These are phyloP conservation scores for Colletotrichum sidae DNA, from an alignment of 2,329 filamentous ascomycete genomes.

Conservation along the genomic window DNA sequence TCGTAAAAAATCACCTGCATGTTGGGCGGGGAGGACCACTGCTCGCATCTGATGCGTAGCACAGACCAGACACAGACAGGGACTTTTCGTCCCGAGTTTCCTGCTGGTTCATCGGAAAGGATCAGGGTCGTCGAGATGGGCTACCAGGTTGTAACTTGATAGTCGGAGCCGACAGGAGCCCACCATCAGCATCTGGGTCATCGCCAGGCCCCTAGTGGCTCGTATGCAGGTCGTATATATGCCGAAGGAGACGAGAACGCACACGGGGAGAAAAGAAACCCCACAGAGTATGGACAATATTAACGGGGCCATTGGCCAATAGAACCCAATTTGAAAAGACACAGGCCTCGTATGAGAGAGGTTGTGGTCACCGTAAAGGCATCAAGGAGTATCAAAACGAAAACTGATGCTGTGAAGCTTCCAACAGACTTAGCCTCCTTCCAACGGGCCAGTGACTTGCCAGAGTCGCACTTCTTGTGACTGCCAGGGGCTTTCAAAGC, in stretches of 20 bases:
- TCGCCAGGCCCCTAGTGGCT: conserved; percentile 5
- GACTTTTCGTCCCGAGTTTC: neutral
- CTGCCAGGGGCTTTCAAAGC: no score
- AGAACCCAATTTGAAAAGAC: conserved; percentile 3
- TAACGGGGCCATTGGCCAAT: neutral
- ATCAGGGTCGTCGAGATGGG: neutral
- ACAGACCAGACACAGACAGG: neutral
- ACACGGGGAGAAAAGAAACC: conserved; percentile 24
- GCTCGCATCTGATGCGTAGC: conserved; percentile 3
- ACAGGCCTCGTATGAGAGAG: neutral
- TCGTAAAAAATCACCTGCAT: neutral
- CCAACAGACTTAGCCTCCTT: no score
- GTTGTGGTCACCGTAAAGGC: no score
- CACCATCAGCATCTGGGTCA: neutral
- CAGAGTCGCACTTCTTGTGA: no score
- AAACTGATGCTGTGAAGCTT: no score
- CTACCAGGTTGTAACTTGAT: neutral
- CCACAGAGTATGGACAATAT: neutral
- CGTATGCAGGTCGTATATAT: conserved; percentile 1
- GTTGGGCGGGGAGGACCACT: conserved; percentile 2
- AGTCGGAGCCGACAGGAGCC: neutral
- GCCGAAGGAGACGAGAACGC: conserved; percentile 8
- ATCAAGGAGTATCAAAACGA: no score
- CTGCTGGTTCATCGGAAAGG: neutral
- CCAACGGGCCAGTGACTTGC: no score